These are phyloP conservation scores for Astrothelium macrocarpum DNA, from an alignment of 495 filamentous ascomycete genomes.

Conservation along the genomic window DNA sequence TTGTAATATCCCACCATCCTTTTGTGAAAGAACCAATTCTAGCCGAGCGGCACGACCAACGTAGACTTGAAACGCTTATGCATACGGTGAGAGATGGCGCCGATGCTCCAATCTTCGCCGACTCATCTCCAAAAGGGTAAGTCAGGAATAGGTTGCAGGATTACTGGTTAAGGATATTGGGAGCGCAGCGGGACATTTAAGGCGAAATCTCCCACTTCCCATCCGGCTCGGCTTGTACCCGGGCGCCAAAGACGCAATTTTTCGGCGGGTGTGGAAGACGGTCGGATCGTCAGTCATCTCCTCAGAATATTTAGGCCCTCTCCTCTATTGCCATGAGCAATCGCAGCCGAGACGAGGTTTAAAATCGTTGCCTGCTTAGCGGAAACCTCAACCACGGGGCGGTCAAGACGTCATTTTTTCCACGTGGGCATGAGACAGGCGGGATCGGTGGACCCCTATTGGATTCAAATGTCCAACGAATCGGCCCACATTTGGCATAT, in stretches of 20 bases:
- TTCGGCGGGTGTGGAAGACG: too few relatives aligned
- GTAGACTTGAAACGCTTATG: slow-evolving; percentile 3
- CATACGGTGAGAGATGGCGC: background rate
- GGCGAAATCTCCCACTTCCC: background rate
- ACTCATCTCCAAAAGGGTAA: background rate
- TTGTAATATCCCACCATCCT: background rate
- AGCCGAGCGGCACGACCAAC: background rate
- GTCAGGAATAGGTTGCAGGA: background rate
- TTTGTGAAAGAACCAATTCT: background rate
- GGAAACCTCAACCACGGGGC: background rate
- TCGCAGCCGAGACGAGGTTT: background rate
- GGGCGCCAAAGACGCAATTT: background rate
- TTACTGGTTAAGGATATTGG: background rate
- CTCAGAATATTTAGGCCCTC: background rate
- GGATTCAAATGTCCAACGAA: background rate
- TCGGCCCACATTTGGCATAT: background rate
- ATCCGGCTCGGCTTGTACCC: background rate
- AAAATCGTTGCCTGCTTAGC: background rate
- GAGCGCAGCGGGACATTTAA: background rate
- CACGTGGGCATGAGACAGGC: background rate
- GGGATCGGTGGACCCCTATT: background rate
- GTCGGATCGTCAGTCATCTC: background rate
- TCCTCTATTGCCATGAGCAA: background rate
- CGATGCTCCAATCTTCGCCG: background rate
- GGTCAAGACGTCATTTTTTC: background rate